Evolutionary conservation across 148 eudicot species (phyloP).

Genomic region (Arbutus unedo): DNA sequence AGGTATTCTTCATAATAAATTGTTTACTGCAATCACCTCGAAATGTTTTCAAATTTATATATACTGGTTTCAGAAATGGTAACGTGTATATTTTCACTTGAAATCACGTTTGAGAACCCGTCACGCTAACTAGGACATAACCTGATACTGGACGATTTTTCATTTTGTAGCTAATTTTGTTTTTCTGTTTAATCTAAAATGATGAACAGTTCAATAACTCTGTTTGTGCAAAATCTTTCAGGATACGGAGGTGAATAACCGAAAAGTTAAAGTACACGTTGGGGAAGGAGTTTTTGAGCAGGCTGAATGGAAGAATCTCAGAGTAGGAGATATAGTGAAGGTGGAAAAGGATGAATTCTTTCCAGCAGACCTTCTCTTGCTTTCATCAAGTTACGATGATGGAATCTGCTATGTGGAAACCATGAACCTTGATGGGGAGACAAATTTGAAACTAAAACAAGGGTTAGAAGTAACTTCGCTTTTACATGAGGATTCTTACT

Average conservation of each 20-base stretch:
- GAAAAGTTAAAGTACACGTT: slow-evolving; percentile 66
- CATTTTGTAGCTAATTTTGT: neutral
- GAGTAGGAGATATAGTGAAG: slow-evolving; percentile 85
- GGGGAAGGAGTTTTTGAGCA: slow-evolving; percentile 60
- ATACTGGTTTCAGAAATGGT: slow-evolving; percentile 6
- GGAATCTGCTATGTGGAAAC: slow-evolving; percentile 91
- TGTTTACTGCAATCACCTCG: neutral
- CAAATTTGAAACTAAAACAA: slow-evolving; percentile 89
- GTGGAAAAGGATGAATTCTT: slow-evolving; percentile 88
- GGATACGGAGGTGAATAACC: slow-evolving; percentile 84
- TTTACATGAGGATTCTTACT: slow-evolving; percentile 47
- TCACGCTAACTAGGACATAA: neutral
- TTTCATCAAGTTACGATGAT: slow-evolving; percentile 90
- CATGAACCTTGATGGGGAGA: slow-evolving; percentile 98
- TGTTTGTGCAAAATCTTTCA: slow-evolving; percentile 22
- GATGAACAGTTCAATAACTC: slow-evolving; percentile 2
- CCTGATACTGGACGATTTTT: neutral
- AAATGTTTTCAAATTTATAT: neutral
- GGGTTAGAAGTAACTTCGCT: slow-evolving; percentile 68
- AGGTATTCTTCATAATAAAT: neutral
- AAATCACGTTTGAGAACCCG: no score
- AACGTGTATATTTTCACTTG: neutral
- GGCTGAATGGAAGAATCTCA: slow-evolving; percentile 66
- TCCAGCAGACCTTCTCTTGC: slow-evolving; percentile 85
- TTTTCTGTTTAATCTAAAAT: no score